Conservation (phyloP, 75 land plant genomes). For the Isoetes taiwanensis region DNA sequence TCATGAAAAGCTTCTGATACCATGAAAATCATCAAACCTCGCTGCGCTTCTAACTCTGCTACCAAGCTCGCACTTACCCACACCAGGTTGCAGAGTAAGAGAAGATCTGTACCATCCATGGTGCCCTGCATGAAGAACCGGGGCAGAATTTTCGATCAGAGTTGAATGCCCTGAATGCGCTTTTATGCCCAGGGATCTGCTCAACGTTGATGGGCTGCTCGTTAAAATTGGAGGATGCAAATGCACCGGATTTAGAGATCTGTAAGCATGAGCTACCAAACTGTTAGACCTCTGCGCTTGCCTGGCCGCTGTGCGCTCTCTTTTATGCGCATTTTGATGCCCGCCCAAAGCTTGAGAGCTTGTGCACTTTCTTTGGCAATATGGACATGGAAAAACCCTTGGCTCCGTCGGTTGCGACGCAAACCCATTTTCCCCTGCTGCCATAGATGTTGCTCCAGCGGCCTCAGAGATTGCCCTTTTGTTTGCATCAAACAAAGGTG, state of each 20-base stretch:
- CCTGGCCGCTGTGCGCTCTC: conserved; percentile 7
- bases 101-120: neutral
- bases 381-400: neutral
- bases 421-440: no score
- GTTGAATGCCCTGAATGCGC: neutral
- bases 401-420: neutral
- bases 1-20: neutral
- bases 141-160: neutral
- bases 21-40: neutral
- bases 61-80: neutral
- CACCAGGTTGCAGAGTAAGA: neutral
- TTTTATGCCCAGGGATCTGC: neutral
- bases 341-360: conserved; percentile 7
- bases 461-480: no score
- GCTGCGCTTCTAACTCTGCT: neutral
- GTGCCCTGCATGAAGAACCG: neutral
- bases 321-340: conserved; percentile 3
- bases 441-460: no score
- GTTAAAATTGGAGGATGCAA: neutral
- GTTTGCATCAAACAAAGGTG: no score
- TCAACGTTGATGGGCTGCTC: neutral
- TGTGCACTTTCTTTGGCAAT: conserved; percentile 3
- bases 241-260: neutral
- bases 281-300: neutral
- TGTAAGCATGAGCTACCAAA: neutral